These are phyloP conservation scores for Moesziomyces globuligerus DNA, from an alignment of 1,284 basidiomycete species.

Conservation along the genomic window DNA sequence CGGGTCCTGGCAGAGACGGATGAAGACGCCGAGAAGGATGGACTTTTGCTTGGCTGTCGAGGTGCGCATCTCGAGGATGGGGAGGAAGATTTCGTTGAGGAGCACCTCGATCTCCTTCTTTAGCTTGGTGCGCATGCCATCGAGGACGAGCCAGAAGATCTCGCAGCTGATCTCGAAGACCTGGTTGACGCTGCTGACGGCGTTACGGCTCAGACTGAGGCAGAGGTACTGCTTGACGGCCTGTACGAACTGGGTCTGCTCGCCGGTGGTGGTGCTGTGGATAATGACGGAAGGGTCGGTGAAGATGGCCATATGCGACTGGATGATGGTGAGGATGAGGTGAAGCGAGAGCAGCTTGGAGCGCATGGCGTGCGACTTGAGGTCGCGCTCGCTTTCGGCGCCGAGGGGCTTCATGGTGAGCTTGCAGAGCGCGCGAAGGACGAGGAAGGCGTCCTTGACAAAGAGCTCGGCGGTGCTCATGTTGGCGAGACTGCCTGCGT, in stretches of 20 bases:
- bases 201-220: slow-evolving; percentile 90
- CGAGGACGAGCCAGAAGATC: slow-evolving; percentile 96
- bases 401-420: slow-evolving; percentile 66
- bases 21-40: slow-evolving; percentile 61
- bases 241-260: slow-evolving; percentile 66
- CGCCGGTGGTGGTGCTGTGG: slow-evolving; percentile 63
- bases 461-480: slow-evolving; percentile 64
- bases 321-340: slow-evolving; percentile 63
- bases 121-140: slow-evolving; percentile 91
- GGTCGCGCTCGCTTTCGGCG: slow-evolving; percentile 64
- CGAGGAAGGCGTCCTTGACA: slow-evolving; percentile 67
- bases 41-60: slow-evolving; percentile 82
- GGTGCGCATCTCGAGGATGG: slow-evolving; percentile 97
- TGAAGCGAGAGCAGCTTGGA: slow-evolving; percentile 65
- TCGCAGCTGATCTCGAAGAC: slow-evolving; percentile 98
- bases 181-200: slow-evolving; percentile 91
- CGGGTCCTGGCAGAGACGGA: slow-evolving; percentile 64
- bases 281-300: slow-evolving; percentile 63
- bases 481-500: slow-evolving; percentile 45
- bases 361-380: slow-evolving; percentile 66
- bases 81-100: slow-evolving; percentile 97
- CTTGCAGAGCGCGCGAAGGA: slow-evolving; percentile 66
- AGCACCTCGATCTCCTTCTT: slow-evolving; percentile 99
- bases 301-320: slow-evolving; percentile 63
- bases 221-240: slow-evolving; percentile 73